These are phyloP conservation scores for Penicillium digitatum DNA, from an alignment of 2,329 filamentous ascomycete genomes.

Conservation along the genomic window DNA sequence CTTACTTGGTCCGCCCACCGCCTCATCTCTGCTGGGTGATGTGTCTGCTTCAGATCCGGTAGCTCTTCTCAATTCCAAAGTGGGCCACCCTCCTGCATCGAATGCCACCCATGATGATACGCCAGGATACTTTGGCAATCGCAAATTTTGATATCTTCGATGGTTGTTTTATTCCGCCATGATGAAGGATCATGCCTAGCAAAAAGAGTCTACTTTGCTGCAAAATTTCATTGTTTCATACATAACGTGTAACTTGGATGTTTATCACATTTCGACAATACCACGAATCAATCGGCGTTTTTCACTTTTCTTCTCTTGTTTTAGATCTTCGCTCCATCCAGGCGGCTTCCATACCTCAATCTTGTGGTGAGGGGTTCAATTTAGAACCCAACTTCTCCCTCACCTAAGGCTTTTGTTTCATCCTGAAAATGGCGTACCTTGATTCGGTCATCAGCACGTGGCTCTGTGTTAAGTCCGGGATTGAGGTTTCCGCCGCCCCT, in stretches of 20 bases:
- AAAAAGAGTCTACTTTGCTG: constrained; percentile 11
- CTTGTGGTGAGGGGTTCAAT: constrained; percentile 17
- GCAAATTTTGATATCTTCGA: constrained; percentile 13
- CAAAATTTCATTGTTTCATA: neutral
- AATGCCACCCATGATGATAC: constrained; percentile 15
- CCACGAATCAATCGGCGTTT: neutral
- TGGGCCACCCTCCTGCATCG: constrained; percentile 15
- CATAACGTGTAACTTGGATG: neutral
- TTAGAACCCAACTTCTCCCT: constrained; percentile 13
- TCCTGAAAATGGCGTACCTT: constrained; percentile 7
- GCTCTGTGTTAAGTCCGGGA: neutral
- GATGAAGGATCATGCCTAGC: neutral
- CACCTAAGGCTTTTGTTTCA: constrained; percentile 2
- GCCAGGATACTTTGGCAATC: constrained; percentile 13
- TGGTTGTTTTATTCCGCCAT: neutral
- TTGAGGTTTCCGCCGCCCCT: neutral
- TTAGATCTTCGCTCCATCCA: neutral
- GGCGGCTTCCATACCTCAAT: constrained; percentile 1
- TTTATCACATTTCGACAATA: neutral
- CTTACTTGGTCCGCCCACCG: constrained; percentile 9
- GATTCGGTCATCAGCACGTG: constrained; percentile 14
- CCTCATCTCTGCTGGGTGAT: constrained; percentile 5
- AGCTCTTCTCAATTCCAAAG: constrained; percentile 20
- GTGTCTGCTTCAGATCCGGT: constrained; percentile 14
- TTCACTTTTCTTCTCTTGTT: neutral